Base-by-base conservation (phyloP, 805 yeast genomes). In the Cyberlindnera americana region DNA sequence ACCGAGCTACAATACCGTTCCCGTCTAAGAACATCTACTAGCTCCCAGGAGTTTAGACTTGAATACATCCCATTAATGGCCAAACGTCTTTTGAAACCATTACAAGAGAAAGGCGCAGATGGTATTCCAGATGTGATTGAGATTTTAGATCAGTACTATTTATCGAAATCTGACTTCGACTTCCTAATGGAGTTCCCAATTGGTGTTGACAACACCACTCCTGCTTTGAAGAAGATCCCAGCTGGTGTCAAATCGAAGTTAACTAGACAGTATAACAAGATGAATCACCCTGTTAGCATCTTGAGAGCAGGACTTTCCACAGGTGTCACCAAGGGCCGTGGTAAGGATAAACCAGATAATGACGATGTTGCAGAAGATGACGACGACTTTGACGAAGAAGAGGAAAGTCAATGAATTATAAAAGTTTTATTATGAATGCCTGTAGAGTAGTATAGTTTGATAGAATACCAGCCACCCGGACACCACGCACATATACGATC, bases 151-250 rank as follows among this genome's bases (percentile, higher is more conserved):
- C 69, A 77, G 25, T 93, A 93, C 61, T 93, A 78, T 54, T 60
- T 93, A 27, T 84, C 95, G 7, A 83, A 78, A 53, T 95, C 90
- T 42, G 98, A 93, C 61, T 91, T 95, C 90, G 98, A 91, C 56
- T 73, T 73, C 17, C 66, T 93, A 10, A 70, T 88, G 74, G 97
- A 90, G 47, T 76, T 90, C 46, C 83, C 87, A 14, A 81, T 89
- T 11, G 95, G 95, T 0, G 72, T 69, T 12, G 70, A 61, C 13
- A 54, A 61, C 25, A 69, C 76, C 14, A 76, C 73, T 6, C 53
- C 58, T 1, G 48, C 65, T 10, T 49, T 73, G 40, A 86, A 86
- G 61, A 73, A 75, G 52, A 72, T 91, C 5, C 78, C 91, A 9
- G 75, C 96, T 1, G 71, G 80, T n/a, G 78, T 78, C 13, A 95